These are phyloP conservation scores for Galerina sulciceps DNA, from an alignment of 768 basidiomycete species.

Conservation along the genomic window DNA sequence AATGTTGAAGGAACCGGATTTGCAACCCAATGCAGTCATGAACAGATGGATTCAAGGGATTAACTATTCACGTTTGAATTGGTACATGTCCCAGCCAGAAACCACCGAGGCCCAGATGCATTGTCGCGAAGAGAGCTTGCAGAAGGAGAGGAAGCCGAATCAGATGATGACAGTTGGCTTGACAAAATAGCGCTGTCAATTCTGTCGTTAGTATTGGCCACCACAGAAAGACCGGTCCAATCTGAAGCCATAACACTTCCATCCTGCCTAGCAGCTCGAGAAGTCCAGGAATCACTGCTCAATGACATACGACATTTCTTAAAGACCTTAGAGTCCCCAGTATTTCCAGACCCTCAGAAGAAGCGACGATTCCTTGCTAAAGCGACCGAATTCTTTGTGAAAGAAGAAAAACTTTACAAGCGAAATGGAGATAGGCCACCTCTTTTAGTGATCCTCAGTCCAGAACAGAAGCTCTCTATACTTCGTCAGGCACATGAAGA, in stretches of 20 bases:
- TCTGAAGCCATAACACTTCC: not conserved
- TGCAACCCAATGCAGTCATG: slow-evolving; percentile 23
- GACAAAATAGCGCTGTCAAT: slow-evolving; percentile 13
- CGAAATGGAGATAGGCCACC: not conserved
- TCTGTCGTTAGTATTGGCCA: not conserved
- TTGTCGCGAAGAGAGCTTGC: not conserved
- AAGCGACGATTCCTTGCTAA: not conserved
- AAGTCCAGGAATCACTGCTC: not conserved
- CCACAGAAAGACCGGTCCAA: too few relatives aligned
- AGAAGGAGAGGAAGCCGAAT: slow-evolving; percentile 13
- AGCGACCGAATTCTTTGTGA: not conserved
- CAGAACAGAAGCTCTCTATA: too few relatives aligned
- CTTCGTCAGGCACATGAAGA: too few relatives aligned
- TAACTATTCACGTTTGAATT: slow-evolving; percentile 28
- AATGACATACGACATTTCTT: slow-evolving; percentile 1
- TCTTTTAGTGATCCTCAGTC: not conserved
- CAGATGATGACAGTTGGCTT: slow-evolving; percentile 30
- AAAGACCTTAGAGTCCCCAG: slow-evolving; percentile 3
- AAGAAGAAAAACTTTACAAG: not conserved
- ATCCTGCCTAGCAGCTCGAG: not conserved
- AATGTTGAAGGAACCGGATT: slow-evolving; percentile 33
- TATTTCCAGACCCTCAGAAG: not conserved
- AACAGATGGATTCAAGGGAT: slow-evolving; percentile 33
- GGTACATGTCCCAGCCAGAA: slow-evolving; percentile 23
- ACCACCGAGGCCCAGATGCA: slow-evolving; percentile 19